Evolutionary conservation across 1,284 basidiomycete genomes (phyloP), one percentile per base, ranked within the genome.

Genomic region (Violaceomyces palustris): DNA sequence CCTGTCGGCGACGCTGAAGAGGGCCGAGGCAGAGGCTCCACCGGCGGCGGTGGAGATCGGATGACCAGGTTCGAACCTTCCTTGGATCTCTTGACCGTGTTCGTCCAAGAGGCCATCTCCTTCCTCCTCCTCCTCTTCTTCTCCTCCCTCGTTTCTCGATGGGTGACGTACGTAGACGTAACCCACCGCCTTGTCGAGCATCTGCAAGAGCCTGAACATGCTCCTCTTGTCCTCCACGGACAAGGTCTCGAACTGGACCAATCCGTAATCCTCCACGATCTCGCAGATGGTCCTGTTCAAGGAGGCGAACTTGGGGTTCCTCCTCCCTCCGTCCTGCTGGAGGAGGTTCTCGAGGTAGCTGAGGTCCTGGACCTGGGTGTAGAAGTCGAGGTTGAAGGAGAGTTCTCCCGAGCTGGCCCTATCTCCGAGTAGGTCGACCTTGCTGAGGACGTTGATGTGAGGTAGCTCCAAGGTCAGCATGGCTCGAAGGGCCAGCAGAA

Each of bases 401-500:
- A 18, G 28, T 25, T 52, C 47, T 12, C 42, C 41, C 25, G 34
- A 28, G 33, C 42, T 54, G 50, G 21, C 52, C 48, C 34, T 15
- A 6, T 81, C 78, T 14, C 49, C 56, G 15, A 99, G 78, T 18
- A 97, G 77, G 75, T 99, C 94, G 42, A 98, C 81, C 75, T 99
- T 99, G 25, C 88, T 91, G 12, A 99, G 79, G 1, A 99, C 93
- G 68, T 99, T 98, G 75, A 99, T 79, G 73, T 97, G 94, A 0
- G 94, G 94, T 21, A 98, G 80, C 71, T 96, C 94, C 43, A 99
- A 81, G 70, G 94, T 90, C n/a, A 98, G 80, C 94, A 98, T 98
- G 15, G 92, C 88, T 35, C 93, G 81, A 18, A 99, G 79, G 6
- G 90, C 88, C 4, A 98, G 81, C 27, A 99, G 80, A 31, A 97